A percentile compares a stretch with the other conserved stretches of the same genome.
phyloP scores from a whole-genome alignment of 805 yeast species.

The Hanseniaspora pseudoguilliermondii region DNA sequence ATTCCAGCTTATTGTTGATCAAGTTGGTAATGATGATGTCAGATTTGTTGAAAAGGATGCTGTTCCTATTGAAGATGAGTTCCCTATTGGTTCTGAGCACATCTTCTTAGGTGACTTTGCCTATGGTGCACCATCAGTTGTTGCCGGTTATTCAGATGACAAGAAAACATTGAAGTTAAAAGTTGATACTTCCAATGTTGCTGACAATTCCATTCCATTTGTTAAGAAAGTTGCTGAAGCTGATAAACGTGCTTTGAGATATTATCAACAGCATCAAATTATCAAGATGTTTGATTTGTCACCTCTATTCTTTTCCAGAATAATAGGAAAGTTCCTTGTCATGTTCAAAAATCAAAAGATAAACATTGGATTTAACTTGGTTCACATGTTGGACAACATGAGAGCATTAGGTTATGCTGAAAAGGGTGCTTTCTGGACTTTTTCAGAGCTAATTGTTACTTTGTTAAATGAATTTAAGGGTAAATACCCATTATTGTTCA shows the following conservation, averaged over 20 bases:
- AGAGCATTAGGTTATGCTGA: constrained; percentile 84
- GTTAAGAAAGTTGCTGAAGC: constrained; percentile 48
- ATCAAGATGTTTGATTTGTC: constrained; percentile 44
- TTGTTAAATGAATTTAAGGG: constrained; percentile 48
- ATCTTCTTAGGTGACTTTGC: constrained; percentile 77
- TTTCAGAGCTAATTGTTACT: constrained; percentile 57
- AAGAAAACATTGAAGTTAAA: constrained; percentile 35
- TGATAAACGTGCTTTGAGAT: constrained; percentile 46
- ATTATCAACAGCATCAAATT: constrained; percentile 53
- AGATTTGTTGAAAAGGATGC: constrained; percentile 66
- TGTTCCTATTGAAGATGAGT: constrained; percentile 67
- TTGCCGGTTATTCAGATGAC: constrained; percentile 44
- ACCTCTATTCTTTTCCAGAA: constrained; percentile 57
- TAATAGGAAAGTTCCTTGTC: constrained; percentile 62
- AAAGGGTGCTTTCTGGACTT: constrained; percentile 68
- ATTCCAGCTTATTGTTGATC: constrained; percentile 66
- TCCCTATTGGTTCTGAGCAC: constrained; percentile 57
- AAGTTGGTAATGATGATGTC: constrained; percentile 57
- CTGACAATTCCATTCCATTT: constrained; percentile 45
- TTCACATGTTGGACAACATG: constrained; percentile 62
- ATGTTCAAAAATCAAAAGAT: constrained; percentile 39
- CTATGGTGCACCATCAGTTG: constrained; percentile 67
- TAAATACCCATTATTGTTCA: constrained; percentile 52
- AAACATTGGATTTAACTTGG: constrained; percentile 73
- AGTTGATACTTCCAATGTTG: constrained; percentile 36